Evolutionary conservation across 2,329 filamentous ascomycete genomes (phyloP).

Genomic region (Epichloe gansuensis): DNA sequence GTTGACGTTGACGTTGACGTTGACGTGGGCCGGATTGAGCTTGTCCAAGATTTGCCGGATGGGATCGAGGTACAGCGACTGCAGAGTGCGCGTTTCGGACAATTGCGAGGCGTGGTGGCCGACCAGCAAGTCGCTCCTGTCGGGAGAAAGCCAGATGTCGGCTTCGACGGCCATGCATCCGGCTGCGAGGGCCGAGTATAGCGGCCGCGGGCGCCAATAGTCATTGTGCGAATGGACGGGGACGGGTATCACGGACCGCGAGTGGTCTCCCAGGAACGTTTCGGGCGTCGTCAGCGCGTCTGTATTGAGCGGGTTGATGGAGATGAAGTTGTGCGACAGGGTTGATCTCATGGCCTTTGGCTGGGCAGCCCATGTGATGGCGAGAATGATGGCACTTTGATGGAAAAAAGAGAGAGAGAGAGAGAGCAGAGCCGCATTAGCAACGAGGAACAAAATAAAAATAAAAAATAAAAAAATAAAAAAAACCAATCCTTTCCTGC

Average conservation of each 20-base stretch:
- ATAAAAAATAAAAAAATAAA: neutral
- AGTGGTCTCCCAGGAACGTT: constrained; percentile 1
- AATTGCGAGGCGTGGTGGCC: constrained; percentile 41
- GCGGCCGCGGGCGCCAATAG: constrained; percentile 49
- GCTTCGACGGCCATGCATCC: constrained; percentile 53
- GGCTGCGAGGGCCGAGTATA: constrained; percentile 47
- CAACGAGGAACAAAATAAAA: neutral
- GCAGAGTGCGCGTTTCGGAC: constrained; percentile 42
- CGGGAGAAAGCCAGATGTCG: constrained; percentile 46
- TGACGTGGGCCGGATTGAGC: constrained; percentile 7
- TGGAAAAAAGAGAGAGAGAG: too few relatives aligned
- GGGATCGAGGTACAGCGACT: constrained; percentile 49
- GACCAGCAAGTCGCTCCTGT: constrained; percentile 41
- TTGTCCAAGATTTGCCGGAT: constrained; percentile 43
- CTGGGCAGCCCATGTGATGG: constrained; percentile 3
- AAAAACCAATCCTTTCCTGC: neutral
- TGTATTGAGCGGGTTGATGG: constrained; percentile 2
- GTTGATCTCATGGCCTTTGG: constrained; percentile 4
- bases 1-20: too few relatives aligned
- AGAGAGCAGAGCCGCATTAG: neutral
- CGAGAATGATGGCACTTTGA: constrained; percentile 5
- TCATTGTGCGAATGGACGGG: constrained; percentile 56
- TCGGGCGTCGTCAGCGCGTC: neutral
- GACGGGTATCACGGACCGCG: constrained; percentile 26
- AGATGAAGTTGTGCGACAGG: constrained; percentile 5